Evolutionary conservation across 768 basidiomycete genomes (phyloP).

Genomic region (Pulveroboletus sp.): DNA sequence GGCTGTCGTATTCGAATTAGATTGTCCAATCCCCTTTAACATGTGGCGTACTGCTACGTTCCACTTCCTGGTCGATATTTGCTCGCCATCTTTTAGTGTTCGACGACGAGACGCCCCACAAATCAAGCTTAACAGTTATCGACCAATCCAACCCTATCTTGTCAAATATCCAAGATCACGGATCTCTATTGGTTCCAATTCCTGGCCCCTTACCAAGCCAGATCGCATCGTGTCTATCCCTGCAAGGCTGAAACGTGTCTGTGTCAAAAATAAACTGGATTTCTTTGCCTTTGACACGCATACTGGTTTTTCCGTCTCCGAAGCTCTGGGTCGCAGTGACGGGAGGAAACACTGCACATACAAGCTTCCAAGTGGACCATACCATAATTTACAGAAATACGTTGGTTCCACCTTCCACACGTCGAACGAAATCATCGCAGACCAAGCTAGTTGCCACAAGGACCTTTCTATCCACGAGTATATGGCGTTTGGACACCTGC

Average conservation of each 20-base stretch:
- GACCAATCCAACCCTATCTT: not conserved
- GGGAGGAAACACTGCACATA: constrained; percentile 30
- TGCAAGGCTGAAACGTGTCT: constrained; percentile 10
- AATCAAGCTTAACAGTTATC: constrained; percentile 1
- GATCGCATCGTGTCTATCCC: constrained; percentile 24
- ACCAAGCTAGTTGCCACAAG: constrained; percentile 40
- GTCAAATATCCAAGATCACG: constrained; percentile 13
- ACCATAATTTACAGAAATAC: constrained; percentile 35
- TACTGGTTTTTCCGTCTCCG: constrained; percentile 7
- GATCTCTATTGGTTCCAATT: constrained; percentile 35
- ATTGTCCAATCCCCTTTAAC: too few relatives aligned
- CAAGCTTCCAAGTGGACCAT: constrained; percentile 31
- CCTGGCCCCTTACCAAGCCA: constrained; percentile 26
- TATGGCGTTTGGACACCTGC: constrained; percentile 41
- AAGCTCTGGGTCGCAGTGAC: constrained; percentile 7
- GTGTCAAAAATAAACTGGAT: constrained; percentile 29
- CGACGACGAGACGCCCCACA: not conserved
- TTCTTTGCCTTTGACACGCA: constrained; percentile 31
- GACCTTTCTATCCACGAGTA: constrained; percentile 44
- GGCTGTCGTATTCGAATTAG: too few relatives aligned
- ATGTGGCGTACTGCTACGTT: too few relatives aligned
- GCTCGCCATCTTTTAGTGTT: constrained; percentile 15
- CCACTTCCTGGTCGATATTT: constrained; percentile 34
- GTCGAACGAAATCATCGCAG: constrained; percentile 41
- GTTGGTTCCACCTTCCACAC: constrained; percentile 34